phyloP scores from a whole-genome alignment of 108 stramenopile genomes.

The Pseudonitzschia multistriata region DNA sequence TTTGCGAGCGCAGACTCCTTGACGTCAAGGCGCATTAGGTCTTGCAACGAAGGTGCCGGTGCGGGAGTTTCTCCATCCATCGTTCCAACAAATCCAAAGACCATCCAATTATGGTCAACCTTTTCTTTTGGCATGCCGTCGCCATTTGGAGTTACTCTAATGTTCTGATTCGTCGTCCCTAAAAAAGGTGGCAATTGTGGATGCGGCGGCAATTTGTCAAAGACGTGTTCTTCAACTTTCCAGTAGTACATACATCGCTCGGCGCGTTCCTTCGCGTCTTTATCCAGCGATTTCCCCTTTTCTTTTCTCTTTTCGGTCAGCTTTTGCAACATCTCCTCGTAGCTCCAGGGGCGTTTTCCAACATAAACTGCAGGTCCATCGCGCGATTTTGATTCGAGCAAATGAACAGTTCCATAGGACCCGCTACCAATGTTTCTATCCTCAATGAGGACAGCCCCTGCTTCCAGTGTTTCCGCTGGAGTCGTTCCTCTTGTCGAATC shows the following conservation, averaged over 20 bases:
- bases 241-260: conserved; percentile 68
- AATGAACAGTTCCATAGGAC: conserved; percentile 66
- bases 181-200: conserved; percentile 38
- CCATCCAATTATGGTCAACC: conserved; percentile 49
- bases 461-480: background rate
- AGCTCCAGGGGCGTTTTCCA: conserved; percentile 73
- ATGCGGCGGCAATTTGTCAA: conserved; percentile 44
- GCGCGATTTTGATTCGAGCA: conserved; percentile 26
- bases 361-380: conserved; percentile 26
- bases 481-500: background rate
- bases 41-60: conserved; percentile 50
- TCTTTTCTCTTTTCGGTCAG: conserved; percentile 10
- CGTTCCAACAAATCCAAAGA: conserved; percentile 51
- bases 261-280: conserved; percentile 36
- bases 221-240: conserved; percentile 71
- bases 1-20: conserved; percentile 16
- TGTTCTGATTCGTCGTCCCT: background rate
- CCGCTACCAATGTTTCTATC: conserved; percentile 50
- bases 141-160: background rate
- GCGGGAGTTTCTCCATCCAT: background rate
- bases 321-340: conserved; percentile 44
- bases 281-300: background rate
- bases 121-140: background rate
- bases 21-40: conserved; percentile 52
- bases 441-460: conserved; percentile 5